Evolutionary conservation across 2,329 filamentous ascomycete species (phyloP), one percentile per base, ranked within the genome.

Genomic region (Cryphonectria radicalis): DNA sequence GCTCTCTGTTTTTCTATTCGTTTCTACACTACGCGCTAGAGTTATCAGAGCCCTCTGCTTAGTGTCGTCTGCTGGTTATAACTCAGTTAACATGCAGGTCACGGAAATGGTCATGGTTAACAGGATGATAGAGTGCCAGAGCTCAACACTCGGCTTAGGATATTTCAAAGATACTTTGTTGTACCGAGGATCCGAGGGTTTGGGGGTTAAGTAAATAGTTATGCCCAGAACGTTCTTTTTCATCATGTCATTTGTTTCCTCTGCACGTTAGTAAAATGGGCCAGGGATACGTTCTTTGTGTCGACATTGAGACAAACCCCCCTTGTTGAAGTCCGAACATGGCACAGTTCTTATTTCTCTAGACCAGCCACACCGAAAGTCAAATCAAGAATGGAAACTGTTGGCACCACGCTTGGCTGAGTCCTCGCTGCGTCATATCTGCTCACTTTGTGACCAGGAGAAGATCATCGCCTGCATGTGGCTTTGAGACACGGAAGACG

Each of bases 401-500:
- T 59, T 13, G 11, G 55, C 25, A 17, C 25, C 14, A 32, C 14
- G 55, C 11, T 19, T 50, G 22, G 22, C 46, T 32, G 13, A 59
- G 13, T 32, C 2, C 25, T 7, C 25, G 5, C 14, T 19, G 55
- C 13, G 14, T 59, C 55, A 19, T n/a, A 59, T 32, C 55, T 32
- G 6, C 28, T 19, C 55, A 59, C 25, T 6, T 5, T 50, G 13
- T 59, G 5, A 59, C 13, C 6, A 7, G 28, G 55, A 59, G 28
- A 32, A 14, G 25, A 32, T 35, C 14, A 25, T 35, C 5, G 13
- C 25, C 7, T 62, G 35, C 59, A 62, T 35, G 59, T 62, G 59
- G 59, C 59, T 62, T 62, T 40, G 59, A 62, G 35, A 62, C 59
- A 62, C 19, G 59, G 19, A 62, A 40, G 59, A n/a, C 3, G 11